Evolutionary conservation across 495 filamentous ascomycete genomes (phyloP), one percentile per base, ranked within the genome.

Genomic region (Trichoderma reesei): DNA sequence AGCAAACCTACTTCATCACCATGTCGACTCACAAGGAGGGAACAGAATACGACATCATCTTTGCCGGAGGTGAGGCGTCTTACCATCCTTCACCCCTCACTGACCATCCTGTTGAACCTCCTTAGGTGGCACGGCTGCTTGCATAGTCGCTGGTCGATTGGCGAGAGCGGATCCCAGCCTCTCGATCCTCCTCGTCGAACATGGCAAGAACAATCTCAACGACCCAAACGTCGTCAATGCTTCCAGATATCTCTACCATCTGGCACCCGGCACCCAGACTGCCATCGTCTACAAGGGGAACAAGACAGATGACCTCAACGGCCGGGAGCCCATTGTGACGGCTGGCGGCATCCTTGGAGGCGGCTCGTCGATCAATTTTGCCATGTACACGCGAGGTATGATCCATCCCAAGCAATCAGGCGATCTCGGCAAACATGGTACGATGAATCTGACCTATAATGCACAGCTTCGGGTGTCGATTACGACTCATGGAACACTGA

Each of bases 341-440:
- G 72, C 72, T 8, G 84, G 83, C 18, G 80, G 82, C 46, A 73
- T 79, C 1, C 75, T 88, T 0, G 85, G 85, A 56, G 85, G 85
- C 34, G 84, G 84, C 10, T 81, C 77, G 3, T 82, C 82, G 1
- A 81, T 85, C 36, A 88, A 87, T 68, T 81, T 83, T 62, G 82
- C 85, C 79, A 80, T 81, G 76, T 84, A 62, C 18, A 62, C 61
- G 5, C 38, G 61, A 63, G 38, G 38, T 63, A 34, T 1, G 1
- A 26, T 26, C 0, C 26, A 26, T 26, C 26, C 1, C 26, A 26
- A 26, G 26, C 26, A 26, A 26, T 26, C 26, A 26, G 26, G 26
- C 26, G 26, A 33, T 36, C 7, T 5, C 36, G n/a, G 46, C 39
- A 31, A 37, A 18, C 7, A 41, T n/a, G 14, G n/a, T 5, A 5